Evolutionary conservation across 306 rosid species (phyloP), one percentile per base, ranked within the genome.

Genomic region (Rubus parviflorus): DNA sequence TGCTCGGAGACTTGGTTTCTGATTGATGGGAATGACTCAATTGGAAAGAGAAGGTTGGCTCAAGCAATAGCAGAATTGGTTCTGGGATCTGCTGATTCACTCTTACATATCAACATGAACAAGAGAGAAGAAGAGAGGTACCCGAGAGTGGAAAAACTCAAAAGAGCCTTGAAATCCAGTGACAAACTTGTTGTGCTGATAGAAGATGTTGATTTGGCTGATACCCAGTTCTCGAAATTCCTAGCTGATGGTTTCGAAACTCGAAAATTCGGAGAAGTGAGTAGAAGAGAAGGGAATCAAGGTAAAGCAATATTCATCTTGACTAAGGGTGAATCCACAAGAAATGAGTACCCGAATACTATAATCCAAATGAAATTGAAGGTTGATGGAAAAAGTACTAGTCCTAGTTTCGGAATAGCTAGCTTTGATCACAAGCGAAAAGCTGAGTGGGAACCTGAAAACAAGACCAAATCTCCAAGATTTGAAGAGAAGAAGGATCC

Each of bases 31-130:
- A 86, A 85, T 81, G 99, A 96, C 56, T 72, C 68, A 11, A 67
- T 83, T 73, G 99, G 97, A 15, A 96, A 93, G 68, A 80, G 87
- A 84, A 85, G 98, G 79, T 54, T 93, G 73, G 97, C 92, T 49
- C 84, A 77, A 37, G 96, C 91, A 15, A 70, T 90, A 70, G 91
- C 97, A 9, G 99, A 92, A 80, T 87, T 90, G 37, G 73, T 89
- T 68, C 82, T 89, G 53, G 97, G 99, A 13, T 90, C 97, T 17
- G 83, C 79, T 38, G 85, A 87, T 83, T 30, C 83, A 70, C 74
- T 92, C 45, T 57, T 87, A 69, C 89, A 84, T 25, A 23, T 95
- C 72, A 86, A 87, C 76, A 84, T 81, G 87, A 81, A 68, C 76
- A 89, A 82, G 57, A 89, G 78, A 64, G 86, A 76, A 8, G 73